These are phyloP conservation scores for Colletotrichum zoysiae DNA, from an alignment of 2,329 filamentous ascomycete species.

Conservation along the genomic window DNA sequence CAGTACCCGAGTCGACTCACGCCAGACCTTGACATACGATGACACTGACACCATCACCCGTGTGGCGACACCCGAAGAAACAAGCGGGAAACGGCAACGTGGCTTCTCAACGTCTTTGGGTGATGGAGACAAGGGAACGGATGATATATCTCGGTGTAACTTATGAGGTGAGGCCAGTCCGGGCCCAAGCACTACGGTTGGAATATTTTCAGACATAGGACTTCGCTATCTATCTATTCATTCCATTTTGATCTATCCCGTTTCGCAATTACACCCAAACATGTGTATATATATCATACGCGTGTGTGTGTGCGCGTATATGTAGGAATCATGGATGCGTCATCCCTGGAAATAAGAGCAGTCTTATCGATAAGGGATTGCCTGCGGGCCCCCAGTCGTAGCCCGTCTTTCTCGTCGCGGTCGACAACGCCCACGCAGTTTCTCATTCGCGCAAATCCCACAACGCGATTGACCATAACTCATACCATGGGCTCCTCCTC, in stretches of 20 bases:
- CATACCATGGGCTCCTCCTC: constrained; percentile 59
- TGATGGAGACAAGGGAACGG: neutral
- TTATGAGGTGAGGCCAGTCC: neutral
- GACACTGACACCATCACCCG: neutral
- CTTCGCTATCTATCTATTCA: neutral
- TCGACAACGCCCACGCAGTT: neutral
- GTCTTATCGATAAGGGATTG: constrained; percentile 32
- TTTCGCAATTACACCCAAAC: neutral
- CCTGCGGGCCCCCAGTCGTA: neutral
- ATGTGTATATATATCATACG: too few relatives aligned
- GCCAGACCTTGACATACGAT: neutral
- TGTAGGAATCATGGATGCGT: constrained; percentile 31
- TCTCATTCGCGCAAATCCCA: neutral
- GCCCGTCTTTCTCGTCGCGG: neutral
- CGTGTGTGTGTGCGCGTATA: too few relatives aligned
- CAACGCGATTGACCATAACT: neutral
- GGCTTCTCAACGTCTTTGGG: neutral
- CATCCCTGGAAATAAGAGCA: constrained; percentile 12
- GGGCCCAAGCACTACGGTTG: neutral
- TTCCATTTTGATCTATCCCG: neutral
- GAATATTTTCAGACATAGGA: neutral
- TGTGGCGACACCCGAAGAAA: neutral
- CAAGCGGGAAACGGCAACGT: neutral
- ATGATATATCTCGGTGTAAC: neutral
- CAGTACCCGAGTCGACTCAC: neutral